Base-by-base conservation (phyloP, 345 rosid genomes). In the Citrus unshiu region DNA sequence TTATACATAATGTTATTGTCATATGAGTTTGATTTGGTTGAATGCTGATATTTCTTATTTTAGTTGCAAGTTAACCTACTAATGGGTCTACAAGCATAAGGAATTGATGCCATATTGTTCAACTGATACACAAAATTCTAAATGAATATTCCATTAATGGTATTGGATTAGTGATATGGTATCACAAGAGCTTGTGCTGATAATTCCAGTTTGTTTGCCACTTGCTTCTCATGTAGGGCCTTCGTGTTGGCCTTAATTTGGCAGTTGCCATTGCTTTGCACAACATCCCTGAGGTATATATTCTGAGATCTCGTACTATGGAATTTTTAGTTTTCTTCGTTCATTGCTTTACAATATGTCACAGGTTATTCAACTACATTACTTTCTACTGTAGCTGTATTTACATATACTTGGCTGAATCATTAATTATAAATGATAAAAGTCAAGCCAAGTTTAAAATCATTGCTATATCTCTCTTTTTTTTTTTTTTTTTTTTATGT, bases 231-330 rank as follows among this genome's bases (percentile, higher is more conserved):
- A 64, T 82, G 78, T 78, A 96, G 99, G 99, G 97, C 77, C 88
- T 96, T 75, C 96, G 92, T 43, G 99, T 94, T 76, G 99, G 99
- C 81, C 83, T 94, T 77, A 96, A 96, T 86, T 86, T 94, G 85
- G 99, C 99, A 56, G 77, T 96, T 81, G 98, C 99, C 81, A 96
- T 96, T 74, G 98, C 99, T 77, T 86, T 96, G 90, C 99, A 94
- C 82, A 96, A 96, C 90, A 93, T 96, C 83, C 99, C 99, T 1
- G 97, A 96, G 98, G 99, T 96, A 88, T 72, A 61, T 25, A 65
- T 73, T 76, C 73, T 84, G 67, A 40, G 63, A 83, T 79, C 72
- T 68, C 49, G 16, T 19, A 27, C 5, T 1, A 10, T 9, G 35
- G 24, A 67, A 8, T 19, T 24, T 67, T 76, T 56, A 19, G n/a